Evolutionary conservation across 169 alveolate species (phyloP), one percentile per base, ranked within the genome.

Genomic region (Plasmodium inui): DNA sequence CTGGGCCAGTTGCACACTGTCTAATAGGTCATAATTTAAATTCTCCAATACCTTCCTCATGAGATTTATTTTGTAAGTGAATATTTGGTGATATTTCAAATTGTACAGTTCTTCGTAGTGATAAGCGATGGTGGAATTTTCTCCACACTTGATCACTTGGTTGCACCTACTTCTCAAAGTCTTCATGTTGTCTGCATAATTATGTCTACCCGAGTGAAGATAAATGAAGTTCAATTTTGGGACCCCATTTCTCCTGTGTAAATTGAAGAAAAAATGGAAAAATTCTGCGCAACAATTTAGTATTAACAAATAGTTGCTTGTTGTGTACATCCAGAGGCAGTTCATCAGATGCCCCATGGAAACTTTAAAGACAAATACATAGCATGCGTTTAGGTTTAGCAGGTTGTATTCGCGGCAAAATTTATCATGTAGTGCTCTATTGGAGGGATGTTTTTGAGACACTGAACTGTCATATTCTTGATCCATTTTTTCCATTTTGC

Each of bases 211-310:
- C 19, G 94, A 89, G 50, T 79, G 46, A 9, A 89, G 12, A 67
- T 89, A 89, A 22, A 89, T 57, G 73, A 57, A 89, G 53, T 89
- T 89, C n/a, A 89, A 39, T 79, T 89, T 89, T 19, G 37, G 70
- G 17, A 79, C 2, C 17, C 39, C 28, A 22, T 57, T 76, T 32
- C 34, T 88, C 39, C 82, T 89, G 55, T 61, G 55, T 71, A 89
- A 12, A 17, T 61, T 78, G 37, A 89, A 89, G 41, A 89, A 89
- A 80, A 89, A 79, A 67, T 32, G 44, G 67, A 78, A 79, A 80
- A 89, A 89, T 10, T 39, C 12, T 57, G 70, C 76, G 71, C 94
- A 89, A 5, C 10, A 17, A 7, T 79, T 89, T 78, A 89, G 34
- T 70, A 89, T 79, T 71, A 44, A 79, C 32, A 89, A 34, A 61